A percentile compares a stretch with the other conserved stretches of the same genome.
phyloP scores from a whole-genome alignment of 2,329 filamentous ascomycete species.

The Trichoderma koningii region DNA sequence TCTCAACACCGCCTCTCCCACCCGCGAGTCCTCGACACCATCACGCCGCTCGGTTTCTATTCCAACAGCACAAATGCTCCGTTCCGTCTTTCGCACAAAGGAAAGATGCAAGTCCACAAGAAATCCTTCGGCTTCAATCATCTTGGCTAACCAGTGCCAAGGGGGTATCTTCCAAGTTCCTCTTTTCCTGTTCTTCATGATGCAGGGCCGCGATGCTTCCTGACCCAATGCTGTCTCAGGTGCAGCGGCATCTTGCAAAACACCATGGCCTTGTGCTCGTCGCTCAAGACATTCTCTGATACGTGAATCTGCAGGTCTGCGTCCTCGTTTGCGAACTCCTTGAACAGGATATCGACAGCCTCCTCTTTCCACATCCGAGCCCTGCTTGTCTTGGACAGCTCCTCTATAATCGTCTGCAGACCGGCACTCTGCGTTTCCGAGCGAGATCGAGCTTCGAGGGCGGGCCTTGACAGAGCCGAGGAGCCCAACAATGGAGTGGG shows the following conservation, averaged over 20 bases:
- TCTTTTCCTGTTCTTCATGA: conserved; percentile 5
- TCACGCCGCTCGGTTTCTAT: conserved; percentile 16
- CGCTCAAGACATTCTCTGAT: conserved; percentile 59
- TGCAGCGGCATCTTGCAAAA: conserved; percentile 62
- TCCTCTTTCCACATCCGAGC: conserved; percentile 57
- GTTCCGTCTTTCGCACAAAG: conserved; percentile 10
- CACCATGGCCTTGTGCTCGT: conserved; percentile 62
- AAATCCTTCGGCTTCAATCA: neutral
- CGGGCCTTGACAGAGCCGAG: conserved; percentile 32
- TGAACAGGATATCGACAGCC: conserved; percentile 61
- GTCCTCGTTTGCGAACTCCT: conserved; percentile 59
- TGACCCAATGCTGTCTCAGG: conserved; percentile 59
- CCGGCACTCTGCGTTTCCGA: conserved; percentile 6
- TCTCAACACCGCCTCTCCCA: conserved; percentile 26
- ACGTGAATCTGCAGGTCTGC: conserved; percentile 61
- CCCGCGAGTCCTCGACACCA: conserved; percentile 25
- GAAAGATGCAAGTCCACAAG: neutral
- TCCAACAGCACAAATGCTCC: conserved; percentile 17
- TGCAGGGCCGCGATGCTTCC: conserved; percentile 51
- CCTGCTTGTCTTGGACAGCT: conserved; percentile 43
- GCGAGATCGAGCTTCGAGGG: conserved; percentile 10
- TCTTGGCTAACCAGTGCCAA: neutral
- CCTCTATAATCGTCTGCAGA: conserved; percentile 38
- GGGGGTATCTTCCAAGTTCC: conserved; percentile 10
- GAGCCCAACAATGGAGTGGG: conserved; percentile 36